Percentiles rank a stretch among this genome's conserved stretches.
phyloP scores from a whole-genome alignment of 176 grass and related monocot species.

The Paspalum vaginatum region DNA sequence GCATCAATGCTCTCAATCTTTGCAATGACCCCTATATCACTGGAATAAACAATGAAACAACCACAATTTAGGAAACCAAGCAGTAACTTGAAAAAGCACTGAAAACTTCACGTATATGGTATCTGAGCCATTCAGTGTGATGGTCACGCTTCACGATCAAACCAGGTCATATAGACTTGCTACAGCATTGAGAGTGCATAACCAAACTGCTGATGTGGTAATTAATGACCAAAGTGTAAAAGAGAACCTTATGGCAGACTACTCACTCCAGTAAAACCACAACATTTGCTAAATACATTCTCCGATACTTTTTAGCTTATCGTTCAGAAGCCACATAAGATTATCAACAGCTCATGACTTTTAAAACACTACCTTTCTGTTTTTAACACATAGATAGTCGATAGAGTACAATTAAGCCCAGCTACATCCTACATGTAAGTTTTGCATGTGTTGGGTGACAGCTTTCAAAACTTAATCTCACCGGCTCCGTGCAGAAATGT shows the following conservation, averaged over 20 bases:
- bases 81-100: constrained; percentile 8
- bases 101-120: not conserved
- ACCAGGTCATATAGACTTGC: not conserved
- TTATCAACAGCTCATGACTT: not conserved
- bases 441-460: not conserved
- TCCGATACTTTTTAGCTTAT: not conserved
- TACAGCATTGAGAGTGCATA: not conserved
- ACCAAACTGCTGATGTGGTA: not conserved
- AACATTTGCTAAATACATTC: not conserved
- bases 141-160: not conserved
- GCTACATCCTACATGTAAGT: not conserved
- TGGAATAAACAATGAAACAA: constrained; percentile 43
- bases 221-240: not conserved
- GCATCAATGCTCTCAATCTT: constrained; percentile 97
- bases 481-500: constrained; percentile 77
- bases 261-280: not conserved
- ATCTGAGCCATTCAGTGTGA: not conserved
- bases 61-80: not conserved
- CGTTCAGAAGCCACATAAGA: not conserved
- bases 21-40: constrained; percentile 86
- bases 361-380: not conserved
- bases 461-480: not conserved
- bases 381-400: not conserved
- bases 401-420: not conserved
- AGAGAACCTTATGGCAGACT: not conserved